These are phyloP conservation scores for Sistotremastrum suecicum DNA, from an alignment of 768 basidiomycete genomes.

Conservation along the genomic window DNA sequence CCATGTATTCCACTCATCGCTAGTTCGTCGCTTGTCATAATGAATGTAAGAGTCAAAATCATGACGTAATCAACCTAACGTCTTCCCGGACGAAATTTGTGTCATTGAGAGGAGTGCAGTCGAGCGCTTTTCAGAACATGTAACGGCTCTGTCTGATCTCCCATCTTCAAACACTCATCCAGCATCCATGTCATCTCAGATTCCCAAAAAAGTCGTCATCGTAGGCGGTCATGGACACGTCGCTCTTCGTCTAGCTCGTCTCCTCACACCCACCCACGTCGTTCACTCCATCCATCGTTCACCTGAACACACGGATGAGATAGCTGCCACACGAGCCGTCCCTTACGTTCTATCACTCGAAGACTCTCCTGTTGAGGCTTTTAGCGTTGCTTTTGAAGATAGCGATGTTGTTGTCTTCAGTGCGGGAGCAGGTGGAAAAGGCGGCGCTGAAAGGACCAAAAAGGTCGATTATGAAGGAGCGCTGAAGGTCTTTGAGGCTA, in stretches of 20 bases:
- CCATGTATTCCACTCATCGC: too few relatives aligned
- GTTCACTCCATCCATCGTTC: slow-evolving; percentile 46
- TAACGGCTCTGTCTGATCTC: too few relatives aligned
- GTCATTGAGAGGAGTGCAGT: too few relatives aligned
- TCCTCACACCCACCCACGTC: slow-evolving; percentile 22
- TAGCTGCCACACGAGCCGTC: slow-evolving; percentile 21
- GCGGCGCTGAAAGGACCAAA: slow-evolving; percentile 37
- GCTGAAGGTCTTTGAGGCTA: slow-evolving; percentile 54
- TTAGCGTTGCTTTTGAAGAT: slow-evolving; percentile 29
- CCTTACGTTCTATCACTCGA: slow-evolving; percentile 47
- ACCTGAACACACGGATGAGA: slow-evolving; percentile 30
- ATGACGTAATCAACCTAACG: too few relatives aligned
- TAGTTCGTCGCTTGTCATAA: too few relatives aligned
- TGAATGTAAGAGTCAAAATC: too few relatives aligned
- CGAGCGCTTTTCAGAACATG: too few relatives aligned
- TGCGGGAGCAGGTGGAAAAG: slow-evolving; percentile 44
- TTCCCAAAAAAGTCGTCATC: slow-evolving; percentile 26
- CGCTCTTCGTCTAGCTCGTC: slow-evolving; percentile 32
- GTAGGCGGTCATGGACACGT: slow-evolving; percentile 43
- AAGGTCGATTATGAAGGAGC: slow-evolving; percentile 49
- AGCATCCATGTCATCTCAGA: too few relatives aligned
- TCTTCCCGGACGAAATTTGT: too few relatives aligned
- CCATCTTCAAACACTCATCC: too few relatives aligned
- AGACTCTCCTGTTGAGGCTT: slow-evolving; percentile 28
- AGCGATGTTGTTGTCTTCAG: slow-evolving; percentile 24